Conservation (phyloP, 495 filamentous ascomycete species). For the Aspergillus wentii region DNA sequence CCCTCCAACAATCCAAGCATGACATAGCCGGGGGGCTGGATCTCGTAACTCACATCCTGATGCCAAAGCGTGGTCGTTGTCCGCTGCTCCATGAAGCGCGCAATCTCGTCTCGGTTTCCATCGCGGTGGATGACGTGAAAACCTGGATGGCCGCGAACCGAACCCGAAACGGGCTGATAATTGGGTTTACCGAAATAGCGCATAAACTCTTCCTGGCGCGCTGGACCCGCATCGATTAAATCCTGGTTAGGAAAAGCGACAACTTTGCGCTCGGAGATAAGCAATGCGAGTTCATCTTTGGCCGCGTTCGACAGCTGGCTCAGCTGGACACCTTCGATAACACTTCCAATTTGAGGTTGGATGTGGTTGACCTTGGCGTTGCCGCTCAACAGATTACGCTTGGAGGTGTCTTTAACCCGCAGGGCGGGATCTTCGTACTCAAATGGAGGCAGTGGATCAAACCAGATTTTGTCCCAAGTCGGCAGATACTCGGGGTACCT, state of each 20-base stretch:
- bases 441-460: constrained; percentile 54
- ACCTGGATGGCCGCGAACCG: constrained; percentile 46
- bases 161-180: constrained; percentile 53
- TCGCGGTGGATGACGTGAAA: constrained; percentile 61
- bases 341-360: constrained; percentile 66
- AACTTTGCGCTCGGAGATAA: constrained; percentile 72
- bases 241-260: constrained; percentile 72
- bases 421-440: constrained; percentile 56
- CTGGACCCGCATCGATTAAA: constrained; percentile 61
- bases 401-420: constrained; percentile 49
- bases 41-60: constrained; percentile 57
- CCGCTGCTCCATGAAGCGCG: constrained; percentile 49
- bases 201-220: constrained; percentile 56
- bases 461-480: constrained; percentile 58
- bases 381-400: constrained; percentile 49
- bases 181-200: constrained; percentile 56
- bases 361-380: constrained; percentile 53
- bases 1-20: constrained; percentile 54
- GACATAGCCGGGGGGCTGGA: constrained; percentile 53
- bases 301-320: constrained; percentile 60
- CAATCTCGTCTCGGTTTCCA: constrained; percentile 51
- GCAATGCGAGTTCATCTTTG: constrained; percentile 73
- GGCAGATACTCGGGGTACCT: constrained; percentile 60
- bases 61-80: constrained; percentile 55
- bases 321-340: constrained; percentile 70